Percentiles rank a stretch among this genome's conserved stretches.
Conservation (phyloP, 1,284 basidiomycete species). For the Exsudoporus floridanus region DNA sequence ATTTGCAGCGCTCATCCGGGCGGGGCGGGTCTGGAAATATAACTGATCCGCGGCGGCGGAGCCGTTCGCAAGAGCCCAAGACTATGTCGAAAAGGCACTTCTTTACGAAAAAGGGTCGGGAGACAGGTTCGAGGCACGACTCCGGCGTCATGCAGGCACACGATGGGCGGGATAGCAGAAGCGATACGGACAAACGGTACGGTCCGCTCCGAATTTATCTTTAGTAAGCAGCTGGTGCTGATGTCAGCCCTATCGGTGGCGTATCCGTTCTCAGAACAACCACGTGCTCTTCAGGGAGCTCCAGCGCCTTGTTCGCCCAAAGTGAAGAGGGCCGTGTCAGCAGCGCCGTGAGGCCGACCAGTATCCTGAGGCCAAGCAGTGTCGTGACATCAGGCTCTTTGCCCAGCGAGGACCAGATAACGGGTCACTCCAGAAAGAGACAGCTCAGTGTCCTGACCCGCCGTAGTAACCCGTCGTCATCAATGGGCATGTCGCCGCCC, state of each 20-base stretch:
- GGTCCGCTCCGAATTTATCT: neutral
- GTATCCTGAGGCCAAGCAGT: slow-evolving; percentile 1
- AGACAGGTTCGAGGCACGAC: slow-evolving; percentile 49
- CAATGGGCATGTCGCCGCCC: neutral
- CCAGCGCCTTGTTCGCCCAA: neutral
- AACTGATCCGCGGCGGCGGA: slow-evolving; percentile 20
- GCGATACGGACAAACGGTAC: slow-evolving; percentile 39
- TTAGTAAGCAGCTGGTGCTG: neutral
- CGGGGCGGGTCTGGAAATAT: slow-evolving; percentile 37
- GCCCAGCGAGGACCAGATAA: neutral
- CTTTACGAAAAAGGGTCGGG: slow-evolving; percentile 59
- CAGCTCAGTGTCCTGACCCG: neutral
- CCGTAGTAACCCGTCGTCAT: neutral
- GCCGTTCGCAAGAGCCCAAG: slow-evolving; percentile 29
- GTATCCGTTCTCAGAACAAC: slow-evolving; percentile 8
- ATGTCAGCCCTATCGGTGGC: neutral
- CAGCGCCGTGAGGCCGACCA: neutral
- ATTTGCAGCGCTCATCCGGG: slow-evolving; percentile 47
- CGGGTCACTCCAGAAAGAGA: neutral
- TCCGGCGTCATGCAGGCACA: slow-evolving; percentile 40
- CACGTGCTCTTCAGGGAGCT: slow-evolving; percentile 20
- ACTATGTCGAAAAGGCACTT: slow-evolving; percentile 39
- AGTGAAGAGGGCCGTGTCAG: slow-evolving; percentile 5
- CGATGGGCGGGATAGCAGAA: slow-evolving; percentile 31
- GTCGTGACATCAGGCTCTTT: neutral